Evolutionary conservation across 106 monocot genomes (phyloP), one percentile per base, ranked within the genome.

Genomic region (Phalaenopsis aphrodite): DNA sequence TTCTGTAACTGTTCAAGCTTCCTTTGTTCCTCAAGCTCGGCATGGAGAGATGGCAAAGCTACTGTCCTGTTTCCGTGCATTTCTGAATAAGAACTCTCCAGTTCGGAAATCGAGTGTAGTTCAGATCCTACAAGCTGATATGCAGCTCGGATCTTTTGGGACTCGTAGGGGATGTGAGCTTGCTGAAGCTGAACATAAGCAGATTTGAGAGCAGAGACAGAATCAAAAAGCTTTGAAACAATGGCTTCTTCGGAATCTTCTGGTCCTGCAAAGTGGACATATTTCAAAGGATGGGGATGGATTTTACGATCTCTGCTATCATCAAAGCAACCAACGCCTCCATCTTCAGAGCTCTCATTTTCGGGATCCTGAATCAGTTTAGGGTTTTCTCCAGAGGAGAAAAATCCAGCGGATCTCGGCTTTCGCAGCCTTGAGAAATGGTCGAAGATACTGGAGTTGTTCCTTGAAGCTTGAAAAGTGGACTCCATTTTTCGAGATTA

Each of bases 161-260:
- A 89, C 30, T 96, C 91, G 78, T 96, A 91, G 15, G 95, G 95
- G 38, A 91, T 91, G 75, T 96, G 95, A 24, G 93, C 95, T 75
- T 83, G 79, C 79, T 96, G 93, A 68, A 96, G 93, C 76, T 88
- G 87, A 37, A 90, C 80, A 75, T 96, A 96, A 41, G 93, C 93
- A 10, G 93, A 19, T 76, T 96, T 96, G 19, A 96, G 80, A 73
- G 93, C 88, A 56, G 95, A 91, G 66, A 93, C 82, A 3, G 79
- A 65, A 56, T 42, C 11, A 47, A 79, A 79, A 4, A 79, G 67
- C 18, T 79, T 23, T 1, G 18, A 45, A 48, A 79, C 10, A 15
- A 47, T 65, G 23, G 23, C 43, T 36, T 68, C 79, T 47, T 45
- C 79, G 1, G 64, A 79, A 21, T 43, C 3, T 57, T 42, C 78